A percentile compares a stretch with the other conserved stretches of the same genome.
These are phyloP conservation scores for Lagenaria siceraria DNA, from an alignment of 306 rosid species.

Conservation along the genomic window DNA sequence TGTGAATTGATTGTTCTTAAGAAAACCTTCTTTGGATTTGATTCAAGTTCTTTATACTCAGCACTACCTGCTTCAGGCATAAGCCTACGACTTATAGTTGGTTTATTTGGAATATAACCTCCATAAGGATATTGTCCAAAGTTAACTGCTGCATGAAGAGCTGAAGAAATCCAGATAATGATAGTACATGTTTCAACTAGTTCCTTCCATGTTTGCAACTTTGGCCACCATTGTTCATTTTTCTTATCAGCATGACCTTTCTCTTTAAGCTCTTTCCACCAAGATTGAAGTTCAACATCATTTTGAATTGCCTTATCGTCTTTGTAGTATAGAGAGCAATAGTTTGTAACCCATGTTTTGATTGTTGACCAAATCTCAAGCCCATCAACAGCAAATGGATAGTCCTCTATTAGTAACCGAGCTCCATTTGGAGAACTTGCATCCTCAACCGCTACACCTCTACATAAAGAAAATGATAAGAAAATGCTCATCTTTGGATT, in stretches of 20 bases:
- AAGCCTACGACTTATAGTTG: slow-evolving; percentile 28
- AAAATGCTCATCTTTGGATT: too few species aligned
- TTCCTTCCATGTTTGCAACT: slow-evolving; percentile 35
- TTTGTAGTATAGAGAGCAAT: slow-evolving; percentile 39
- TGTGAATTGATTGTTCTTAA: slow-evolving; percentile 43
- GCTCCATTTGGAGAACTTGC: slow-evolving; percentile 33
- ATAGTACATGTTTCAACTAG: slow-evolving; percentile 44
- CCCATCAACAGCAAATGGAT: slow-evolving; percentile 78
- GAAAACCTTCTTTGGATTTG: slow-evolving; percentile 46
- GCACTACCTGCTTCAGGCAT: slow-evolving; percentile 44
- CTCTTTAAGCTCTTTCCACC: slow-evolving; percentile 68
- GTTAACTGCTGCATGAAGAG: slow-evolving; percentile 68
- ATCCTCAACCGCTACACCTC: slow-evolving; percentile 64
- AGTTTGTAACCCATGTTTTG: slow-evolving; percentile 48
- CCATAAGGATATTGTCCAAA: slow-evolving; percentile 72
- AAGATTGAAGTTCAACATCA: slow-evolving; percentile 44
- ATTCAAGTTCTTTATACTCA: slow-evolving; percentile 37
- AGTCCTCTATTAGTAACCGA: slow-evolving; percentile 49
- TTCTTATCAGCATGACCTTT: slow-evolving; percentile 57
- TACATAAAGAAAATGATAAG: slow-evolving; percentile 6
- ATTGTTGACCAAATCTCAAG: slow-evolving; percentile 57
- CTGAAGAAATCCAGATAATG: slow-evolving; percentile 60
- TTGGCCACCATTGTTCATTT: slow-evolving; percentile 68
- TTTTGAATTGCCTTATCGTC: slow-evolving; percentile 21
- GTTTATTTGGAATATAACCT: slow-evolving; percentile 48